A percentile compares a stretch with the other conserved stretches of the same genome.
phyloP scores from a whole-genome alignment of 2,329 filamentous ascomycete genomes.

The Alternaria ventricosa region DNA sequence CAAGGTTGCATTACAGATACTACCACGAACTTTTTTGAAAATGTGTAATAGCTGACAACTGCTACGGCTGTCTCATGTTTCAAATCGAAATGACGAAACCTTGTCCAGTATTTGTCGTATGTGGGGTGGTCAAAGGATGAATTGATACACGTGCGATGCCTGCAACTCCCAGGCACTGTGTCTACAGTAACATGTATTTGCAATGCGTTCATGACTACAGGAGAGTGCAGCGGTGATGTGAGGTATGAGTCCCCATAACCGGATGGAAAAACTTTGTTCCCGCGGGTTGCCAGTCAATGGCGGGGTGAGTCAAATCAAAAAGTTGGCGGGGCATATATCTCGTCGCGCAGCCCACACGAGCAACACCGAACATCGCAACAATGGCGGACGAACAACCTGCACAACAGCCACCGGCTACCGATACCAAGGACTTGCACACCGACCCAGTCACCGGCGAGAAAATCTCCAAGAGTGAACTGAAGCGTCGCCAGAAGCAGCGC shows the following conservation, averaged over 20 bases:
- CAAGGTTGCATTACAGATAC: background rate
- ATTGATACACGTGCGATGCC: background rate
- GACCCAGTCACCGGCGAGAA: conserved; percentile 94
- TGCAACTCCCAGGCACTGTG: background rate
- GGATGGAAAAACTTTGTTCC: conserved; percentile 25
- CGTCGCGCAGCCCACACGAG: conserved; percentile 24
- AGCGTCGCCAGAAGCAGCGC: conserved; percentile 93
- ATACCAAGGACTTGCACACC: conserved; percentile 71
- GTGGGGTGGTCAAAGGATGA: background rate
- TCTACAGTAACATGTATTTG: background rate
- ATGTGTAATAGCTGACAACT: background rate
- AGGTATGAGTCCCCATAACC: background rate
- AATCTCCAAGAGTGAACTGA: conserved; percentile 68
- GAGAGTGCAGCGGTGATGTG: background rate
- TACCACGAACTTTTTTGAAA: background rate
- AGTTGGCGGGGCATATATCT: conserved; percentile 26
- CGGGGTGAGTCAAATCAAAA: conserved; percentile 33
- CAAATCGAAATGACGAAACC: background rate
- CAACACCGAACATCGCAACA: conserved; percentile 24
- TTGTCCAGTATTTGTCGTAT: background rate
- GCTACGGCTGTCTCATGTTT: background rate
- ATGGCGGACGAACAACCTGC: conserved; percentile 43
- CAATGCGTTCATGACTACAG: background rate
- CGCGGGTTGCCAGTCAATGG: conserved; percentile 9
- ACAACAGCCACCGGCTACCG: conserved; percentile 37